Percentiles rank a stretch among this genome's conserved stretches.
phyloP scores from a whole-genome alignment of 345 rosid species.

The Clausena lansium region DNA sequence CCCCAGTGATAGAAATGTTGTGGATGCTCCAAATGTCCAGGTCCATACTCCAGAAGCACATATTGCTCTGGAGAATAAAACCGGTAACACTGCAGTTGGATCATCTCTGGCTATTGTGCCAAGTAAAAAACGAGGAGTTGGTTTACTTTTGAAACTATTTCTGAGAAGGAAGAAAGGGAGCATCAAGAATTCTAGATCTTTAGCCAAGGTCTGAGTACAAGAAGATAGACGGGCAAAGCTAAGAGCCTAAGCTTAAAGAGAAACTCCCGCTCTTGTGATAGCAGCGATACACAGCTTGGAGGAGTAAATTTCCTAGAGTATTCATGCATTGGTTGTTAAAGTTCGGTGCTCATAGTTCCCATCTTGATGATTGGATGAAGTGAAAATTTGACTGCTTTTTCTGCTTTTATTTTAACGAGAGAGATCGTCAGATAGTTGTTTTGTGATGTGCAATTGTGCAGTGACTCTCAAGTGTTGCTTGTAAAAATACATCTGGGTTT shows the following conservation, averaged over 20 bases:
- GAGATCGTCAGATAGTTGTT: neutral
- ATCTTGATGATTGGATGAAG: neutral
- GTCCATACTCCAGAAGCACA: conserved; percentile 30
- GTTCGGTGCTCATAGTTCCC: neutral
- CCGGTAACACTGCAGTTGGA: conserved; percentile 18
- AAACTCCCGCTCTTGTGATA: neutral
- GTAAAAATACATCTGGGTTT: neutral
- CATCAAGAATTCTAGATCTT: conserved; percentile 41
- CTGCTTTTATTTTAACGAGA: neutral
- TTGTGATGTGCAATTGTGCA: neutral
- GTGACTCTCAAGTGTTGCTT: neutral
- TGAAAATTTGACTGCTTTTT: neutral
- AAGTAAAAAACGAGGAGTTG: conserved; percentile 58
- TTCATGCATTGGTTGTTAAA: conserved; percentile 1
- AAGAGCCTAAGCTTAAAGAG: neutral
- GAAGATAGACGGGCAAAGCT: neutral
- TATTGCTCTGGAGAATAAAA: conserved; percentile 28
- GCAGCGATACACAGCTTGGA: neutral
- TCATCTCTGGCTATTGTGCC: conserved; percentile 45
- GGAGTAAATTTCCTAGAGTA: neutral
- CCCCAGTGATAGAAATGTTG: conserved; percentile 22
- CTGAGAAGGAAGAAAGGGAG: conserved; percentile 66
- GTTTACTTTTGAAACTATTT: conserved; percentile 62
- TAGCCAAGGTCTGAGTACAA: conserved; percentile 22
- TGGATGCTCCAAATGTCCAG: conserved; percentile 12